Evolutionary conservation across 805 yeast genomes (phyloP).

Genomic region (Yarrowia sp.): DNA sequence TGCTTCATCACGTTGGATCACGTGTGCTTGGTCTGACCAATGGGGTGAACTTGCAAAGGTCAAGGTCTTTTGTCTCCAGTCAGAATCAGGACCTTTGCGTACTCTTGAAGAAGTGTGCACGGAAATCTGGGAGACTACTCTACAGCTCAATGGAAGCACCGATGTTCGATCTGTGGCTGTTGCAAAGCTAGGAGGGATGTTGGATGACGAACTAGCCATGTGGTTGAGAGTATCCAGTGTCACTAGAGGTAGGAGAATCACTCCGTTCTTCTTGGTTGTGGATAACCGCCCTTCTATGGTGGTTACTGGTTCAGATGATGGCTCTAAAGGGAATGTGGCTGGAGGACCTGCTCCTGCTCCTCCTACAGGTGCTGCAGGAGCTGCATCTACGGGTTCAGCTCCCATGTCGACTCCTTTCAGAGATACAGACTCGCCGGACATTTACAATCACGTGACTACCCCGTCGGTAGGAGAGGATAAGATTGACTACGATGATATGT

Average conservation of each 20-base stretch:
- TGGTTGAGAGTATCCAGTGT: conserved; percentile 34
- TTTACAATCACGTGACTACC: conserved; percentile 28
- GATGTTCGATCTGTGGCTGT: conserved; percentile 40
- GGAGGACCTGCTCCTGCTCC: conserved; percentile 5
- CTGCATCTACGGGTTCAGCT: not conserved
- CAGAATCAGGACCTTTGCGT: not conserved
- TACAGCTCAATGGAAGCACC: conserved; percentile 30
- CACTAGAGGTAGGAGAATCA: conserved; percentile 3
- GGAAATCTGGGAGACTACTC: conserved; percentile 39
- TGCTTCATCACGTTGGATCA: conserved; percentile 78
- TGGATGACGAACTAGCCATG: conserved; percentile 36
- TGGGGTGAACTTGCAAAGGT: conserved; percentile 61
- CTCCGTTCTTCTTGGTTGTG: conserved; percentile 3
- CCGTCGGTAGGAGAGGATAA: conserved; percentile 23
- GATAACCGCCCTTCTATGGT: conserved; percentile 9
- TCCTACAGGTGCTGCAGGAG: not conserved
- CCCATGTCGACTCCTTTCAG: conserved; percentile 9
- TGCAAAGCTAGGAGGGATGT: conserved; percentile 41
- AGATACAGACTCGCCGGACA: conserved; percentile 38
- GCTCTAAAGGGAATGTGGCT: not conserved
- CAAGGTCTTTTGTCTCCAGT: conserved; percentile 47
- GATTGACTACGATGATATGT: conserved; percentile 31
- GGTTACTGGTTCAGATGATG: not conserved
- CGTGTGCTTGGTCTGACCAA: conserved; percentile 88
- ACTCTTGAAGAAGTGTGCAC: conserved; percentile 36